A percentile compares a stretch with the other conserved stretches of the same genome.
These are phyloP conservation scores for Trichoderma atrobrunneum DNA, from an alignment of 2,329 filamentous ascomycete genomes.

Conservation along the genomic window DNA sequence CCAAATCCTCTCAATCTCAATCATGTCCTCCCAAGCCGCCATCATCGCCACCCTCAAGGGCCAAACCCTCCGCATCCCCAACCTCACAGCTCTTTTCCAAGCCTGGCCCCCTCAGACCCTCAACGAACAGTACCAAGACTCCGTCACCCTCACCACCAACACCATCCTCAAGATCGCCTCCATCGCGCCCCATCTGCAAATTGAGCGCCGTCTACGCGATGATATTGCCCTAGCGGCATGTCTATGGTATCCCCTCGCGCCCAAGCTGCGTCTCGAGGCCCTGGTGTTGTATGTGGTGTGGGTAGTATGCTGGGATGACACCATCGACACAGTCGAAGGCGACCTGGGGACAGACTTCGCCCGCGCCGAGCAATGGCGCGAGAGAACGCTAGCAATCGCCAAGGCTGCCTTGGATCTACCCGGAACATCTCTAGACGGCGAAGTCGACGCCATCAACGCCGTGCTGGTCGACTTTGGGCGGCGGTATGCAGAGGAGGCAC, in stretches of 20 bases:
- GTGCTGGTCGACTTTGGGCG: slow-evolving; percentile 28
- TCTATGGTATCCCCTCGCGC: slow-evolving; percentile 27
- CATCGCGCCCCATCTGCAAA: slow-evolving; percentile 28
- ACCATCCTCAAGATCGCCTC: slow-evolving; percentile 34
- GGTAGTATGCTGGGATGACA: slow-evolving; percentile 36
- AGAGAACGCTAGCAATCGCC: slow-evolving; percentile 24
- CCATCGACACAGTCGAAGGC: slow-evolving; percentile 31
- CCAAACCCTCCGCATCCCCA: slow-evolving; percentile 29
- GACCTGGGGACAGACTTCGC: slow-evolving; percentile 29
- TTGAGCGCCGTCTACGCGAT: slow-evolving; percentile 31
- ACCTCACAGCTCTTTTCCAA: slow-evolving; percentile 27
- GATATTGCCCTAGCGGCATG: slow-evolving; percentile 29
- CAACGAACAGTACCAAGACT: slow-evolving; percentile 25
- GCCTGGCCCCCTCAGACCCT: slow-evolving; percentile 27
- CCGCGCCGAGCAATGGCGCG: slow-evolving; percentile 28
- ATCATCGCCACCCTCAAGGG: slow-evolving; percentile 28
- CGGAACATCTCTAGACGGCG: neutral
- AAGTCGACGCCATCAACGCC: slow-evolving; percentile 26
- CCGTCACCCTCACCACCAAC: slow-evolving; percentile 24
- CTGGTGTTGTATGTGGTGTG: slow-evolving; percentile 30
- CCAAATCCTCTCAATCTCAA: neutral
- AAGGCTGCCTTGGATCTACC: slow-evolving; percentile 21
- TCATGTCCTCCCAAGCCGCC: slow-evolving; percentile 21
- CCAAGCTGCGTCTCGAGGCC: slow-evolving; percentile 21
- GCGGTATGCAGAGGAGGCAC: slow-evolving; percentile 16